Evolutionary conservation across 306 rosid species (phyloP), one percentile per base, ranked within the genome.

Genomic region (Malus sylvestris): DNA sequence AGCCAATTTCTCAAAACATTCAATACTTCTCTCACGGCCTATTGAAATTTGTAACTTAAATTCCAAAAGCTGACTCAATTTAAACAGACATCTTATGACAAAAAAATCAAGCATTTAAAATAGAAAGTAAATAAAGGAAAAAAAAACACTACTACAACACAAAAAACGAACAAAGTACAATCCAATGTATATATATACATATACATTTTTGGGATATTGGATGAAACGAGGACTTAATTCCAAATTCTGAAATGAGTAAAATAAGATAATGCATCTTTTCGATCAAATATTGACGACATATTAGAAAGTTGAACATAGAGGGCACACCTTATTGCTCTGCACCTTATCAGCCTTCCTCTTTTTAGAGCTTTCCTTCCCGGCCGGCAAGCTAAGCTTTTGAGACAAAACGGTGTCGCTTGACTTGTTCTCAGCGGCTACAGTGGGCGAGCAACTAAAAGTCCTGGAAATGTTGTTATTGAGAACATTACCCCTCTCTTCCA

Each of bases 281-380:
- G 42, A 38, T 38, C 42, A 38, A 38, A 38, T 38, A 38, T 6
- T 38, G 42, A 38, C 10, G 42, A 38, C 42, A 38, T 38, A n/a
- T 20, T 32, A 32, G 14, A 23, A 12, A 33, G 67, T 33, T 49
- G 10, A 23, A 23, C 11, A 67, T 49, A 18, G 15, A 74, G 25
- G 65, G 10, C 53, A 23, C 55, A 88, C 90, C 95, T 88, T 89
- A 19, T 76, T 64, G 72, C 65, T 89, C 19, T 67, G 86, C 45
- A 49, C 3, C 79, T 74, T 88, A 16, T 89, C 89, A 61, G 91
- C 70, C 81, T 86, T 93, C 75, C 96, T 87, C 81, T 91, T 93
- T 81, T 85, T 93, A 78, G 74, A 80, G 76, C 73, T 81, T 65
- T 88, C 93, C 38, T 80, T 79, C 25, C 85, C 90, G 25, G 68